Evolutionary conservation across 1,284 basidiomycete species (phyloP).

Genomic region (Sporisorium reilianum): DNA sequence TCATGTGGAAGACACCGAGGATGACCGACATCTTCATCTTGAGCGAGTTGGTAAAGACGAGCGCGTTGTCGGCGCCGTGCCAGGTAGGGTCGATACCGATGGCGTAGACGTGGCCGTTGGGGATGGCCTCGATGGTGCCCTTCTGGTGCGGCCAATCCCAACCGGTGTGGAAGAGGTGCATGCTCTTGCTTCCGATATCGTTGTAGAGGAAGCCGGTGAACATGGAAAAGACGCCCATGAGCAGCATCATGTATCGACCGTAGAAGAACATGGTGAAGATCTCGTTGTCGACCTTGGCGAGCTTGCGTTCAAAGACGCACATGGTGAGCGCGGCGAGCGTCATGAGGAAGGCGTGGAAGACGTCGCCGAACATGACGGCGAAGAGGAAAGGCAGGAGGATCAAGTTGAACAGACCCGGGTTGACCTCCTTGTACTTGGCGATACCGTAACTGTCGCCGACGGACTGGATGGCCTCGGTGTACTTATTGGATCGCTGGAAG

Average conservation of each 20-base stretch:
- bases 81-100: constrained; percentile 96
- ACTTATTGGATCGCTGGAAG: constrained; percentile 93
- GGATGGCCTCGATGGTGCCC: constrained; percentile 66
- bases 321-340: constrained; percentile 82
- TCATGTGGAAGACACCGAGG: constrained; percentile 97
- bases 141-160: constrained; percentile 80
- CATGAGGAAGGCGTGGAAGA: constrained; percentile 93
- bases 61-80: constrained; percentile 91
- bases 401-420: constrained; percentile 93
- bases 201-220: constrained; percentile 99
- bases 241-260: constrained; percentile 96
- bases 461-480: constrained; percentile 96
- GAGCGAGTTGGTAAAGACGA: constrained; percentile 97
- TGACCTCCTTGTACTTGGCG: constrained; percentile 95
- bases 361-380: constrained; percentile 99
- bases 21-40: constrained; percentile 99
- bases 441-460: constrained; percentile 99
- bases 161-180: constrained; percentile 88
- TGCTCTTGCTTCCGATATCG: constrained; percentile 95
- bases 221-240: constrained; percentile 92
- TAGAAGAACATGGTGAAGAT: constrained; percentile 92
- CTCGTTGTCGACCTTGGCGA: constrained; percentile 84
- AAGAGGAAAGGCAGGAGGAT: constrained; percentile 98
- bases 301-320: constrained; percentile 85
- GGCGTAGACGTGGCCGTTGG: constrained; percentile 79